A percentile compares a stretch with the other conserved stretches of the same genome.
Conservation (phyloP, 2,329 filamentous ascomycete genomes). For the Emericellopsis atlantica region DNA sequence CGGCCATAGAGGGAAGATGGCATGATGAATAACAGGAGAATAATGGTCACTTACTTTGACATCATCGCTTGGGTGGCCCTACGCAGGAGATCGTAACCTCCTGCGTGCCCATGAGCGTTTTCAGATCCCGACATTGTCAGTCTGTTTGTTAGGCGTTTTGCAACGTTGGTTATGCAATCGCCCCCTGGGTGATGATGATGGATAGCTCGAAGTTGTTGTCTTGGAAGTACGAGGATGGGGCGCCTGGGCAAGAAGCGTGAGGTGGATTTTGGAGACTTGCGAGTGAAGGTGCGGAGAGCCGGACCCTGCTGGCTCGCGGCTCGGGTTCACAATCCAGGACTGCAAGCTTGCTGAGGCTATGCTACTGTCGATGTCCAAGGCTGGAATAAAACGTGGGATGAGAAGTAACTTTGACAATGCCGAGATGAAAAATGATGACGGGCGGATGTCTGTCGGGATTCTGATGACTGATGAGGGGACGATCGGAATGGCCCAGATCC, state of each 20-base stretch:
- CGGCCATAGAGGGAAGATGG: background rate
- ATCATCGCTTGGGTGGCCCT: conserved; percentile 52
- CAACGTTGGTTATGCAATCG: background rate
- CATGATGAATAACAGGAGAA: background rate
- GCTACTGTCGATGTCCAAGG: too few relatives aligned
- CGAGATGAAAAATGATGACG: background rate
- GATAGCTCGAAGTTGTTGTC: background rate
- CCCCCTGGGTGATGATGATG: conserved; percentile 9
- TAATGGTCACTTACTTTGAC: conserved; percentile 38
- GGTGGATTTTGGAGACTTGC: too few relatives aligned
- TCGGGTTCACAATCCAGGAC: too few relatives aligned
- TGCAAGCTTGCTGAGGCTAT: too few relatives aligned
- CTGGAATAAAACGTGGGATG: too few relatives aligned
- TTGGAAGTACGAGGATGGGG: background rate
- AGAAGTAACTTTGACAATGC: background rate
- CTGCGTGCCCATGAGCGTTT: conserved; percentile 22
- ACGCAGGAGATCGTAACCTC: conserved; percentile 43
- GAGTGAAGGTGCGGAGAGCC: too few relatives aligned
- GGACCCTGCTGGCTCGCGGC: background rate
- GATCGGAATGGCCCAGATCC: too few relatives aligned
- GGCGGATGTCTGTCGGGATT: too few relatives aligned
- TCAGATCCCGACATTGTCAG: conserved; percentile 37
- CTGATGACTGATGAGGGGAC: too few relatives aligned
- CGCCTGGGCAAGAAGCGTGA: background rate
- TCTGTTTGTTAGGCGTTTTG: conserved; percentile 4